Base-by-base conservation (phyloP, 345 rosid species). In the Brassica carinata region DNA sequence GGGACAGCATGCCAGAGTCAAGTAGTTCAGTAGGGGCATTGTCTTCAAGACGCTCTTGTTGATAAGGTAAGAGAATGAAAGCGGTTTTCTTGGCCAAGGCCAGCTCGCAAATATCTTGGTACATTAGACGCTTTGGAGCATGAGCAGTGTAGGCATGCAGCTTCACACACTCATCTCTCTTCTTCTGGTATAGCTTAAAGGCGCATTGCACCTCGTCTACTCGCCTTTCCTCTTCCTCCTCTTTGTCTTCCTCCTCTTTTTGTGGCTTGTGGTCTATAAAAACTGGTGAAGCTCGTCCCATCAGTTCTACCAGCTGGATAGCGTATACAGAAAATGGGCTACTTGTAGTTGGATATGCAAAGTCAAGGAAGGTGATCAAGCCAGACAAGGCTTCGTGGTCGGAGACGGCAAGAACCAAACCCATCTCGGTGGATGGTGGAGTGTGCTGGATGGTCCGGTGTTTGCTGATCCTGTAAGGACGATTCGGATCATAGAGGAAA, bases 371-470 rank as follows among this genome's bases (percentile, higher is more conserved):
- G 6, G 86, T 81, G 79, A 87, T 76, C 77, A 93, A 77, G 23
- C 87, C 84, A 0, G 85, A 82, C 13, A 87, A 69, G 48, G 72
- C 84, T 31, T 85, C 87, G 6, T 84, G 80, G 67, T 87, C 84
- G 18, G 86, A 80, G 58, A 90, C 73, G 45, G 90, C 87, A 5
- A 88, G 77, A 30, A 95, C 82, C 0, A 91, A 43, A n/a, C 85
- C 61, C 45, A 91, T 75, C 71, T 87, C 81, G 1, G 86, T 68
- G 43, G 43, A 51, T 0, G 80, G 90, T 3, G 91, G 82, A 5
- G 87, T 87, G 81, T 95, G 92, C 17, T 93, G 98, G 83, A 93
- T 86, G 27, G 97, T 93, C 34, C 96, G 88, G 73, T 89, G 85
- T 64, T 74, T 88, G 85, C 83, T 91, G n/a, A 88, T 87, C 87